A percentile compares a stretch with the other conserved stretches of the same genome.
These are phyloP conservation scores for Populus euphratica DNA, from an alignment of 345 rosid species.

Conservation along the genomic window DNA sequence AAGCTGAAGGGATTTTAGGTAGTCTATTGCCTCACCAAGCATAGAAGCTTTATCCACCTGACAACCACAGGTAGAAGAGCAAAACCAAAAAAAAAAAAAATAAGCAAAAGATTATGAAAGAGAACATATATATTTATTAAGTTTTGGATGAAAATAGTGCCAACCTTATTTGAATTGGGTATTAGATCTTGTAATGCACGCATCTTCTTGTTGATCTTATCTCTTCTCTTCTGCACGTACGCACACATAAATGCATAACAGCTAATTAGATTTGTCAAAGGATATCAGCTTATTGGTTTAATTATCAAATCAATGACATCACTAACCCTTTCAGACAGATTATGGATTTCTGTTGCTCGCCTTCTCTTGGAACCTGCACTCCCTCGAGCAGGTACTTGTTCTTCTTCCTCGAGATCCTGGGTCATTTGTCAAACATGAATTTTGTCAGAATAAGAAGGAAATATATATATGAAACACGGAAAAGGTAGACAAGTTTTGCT, in stretches of 20 bases:
- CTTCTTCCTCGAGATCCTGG: conserved; percentile 40
- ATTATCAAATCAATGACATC: not conserved
- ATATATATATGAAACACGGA: not conserved
- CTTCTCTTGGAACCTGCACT: conserved; percentile 26
- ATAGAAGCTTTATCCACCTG: conserved; percentile 61
- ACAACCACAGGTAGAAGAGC: conserved; percentile 1
- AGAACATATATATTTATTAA: too few relatives aligned
- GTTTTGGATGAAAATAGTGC: not conserved
- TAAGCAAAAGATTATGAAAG: too few relatives aligned
- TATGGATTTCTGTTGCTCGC: conserved; percentile 39
- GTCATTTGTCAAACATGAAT: not conserved
- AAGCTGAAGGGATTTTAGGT: conserved; percentile 61
- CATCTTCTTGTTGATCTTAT: conserved; percentile 63
- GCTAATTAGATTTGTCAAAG: not conserved
- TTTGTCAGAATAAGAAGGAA: not conserved
- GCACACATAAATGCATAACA: not conserved
- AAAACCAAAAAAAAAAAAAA: not conserved
- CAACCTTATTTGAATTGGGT: conserved; percentile 70
- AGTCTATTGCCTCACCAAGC: conserved; percentile 68
- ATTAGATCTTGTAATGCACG: conserved; percentile 55
- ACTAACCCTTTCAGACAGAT: conserved; percentile 44
- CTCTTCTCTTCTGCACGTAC: conserved; percentile 49
- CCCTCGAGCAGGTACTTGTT: conserved; percentile 28
- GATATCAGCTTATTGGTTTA: not conserved
- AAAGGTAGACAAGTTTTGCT: not conserved